Percentiles rank a stretch among this genome's conserved stretches.
Evolutionary conservation across 2,329 filamentous ascomycete species (phyloP).

Genomic region (Colletotrichum sp.): DNA sequence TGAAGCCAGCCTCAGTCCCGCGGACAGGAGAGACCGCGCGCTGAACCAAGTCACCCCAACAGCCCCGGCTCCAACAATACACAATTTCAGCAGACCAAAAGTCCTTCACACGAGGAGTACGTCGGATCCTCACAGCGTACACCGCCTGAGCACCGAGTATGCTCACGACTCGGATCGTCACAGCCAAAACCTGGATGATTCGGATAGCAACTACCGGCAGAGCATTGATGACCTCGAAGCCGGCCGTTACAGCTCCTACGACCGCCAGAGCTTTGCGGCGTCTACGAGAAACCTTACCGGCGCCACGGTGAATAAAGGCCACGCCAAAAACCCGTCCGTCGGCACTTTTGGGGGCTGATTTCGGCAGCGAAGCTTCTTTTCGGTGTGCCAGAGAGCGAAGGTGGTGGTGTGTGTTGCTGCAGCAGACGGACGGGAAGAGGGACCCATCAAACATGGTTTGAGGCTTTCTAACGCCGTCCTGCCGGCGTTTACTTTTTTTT

Average conservation of each 20-base stretch:
- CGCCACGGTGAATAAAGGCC: neutral
- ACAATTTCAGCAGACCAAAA: slow-evolving; percentile 13
- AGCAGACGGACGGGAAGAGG: neutral
- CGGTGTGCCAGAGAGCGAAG: neutral
- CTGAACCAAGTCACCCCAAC: neutral
- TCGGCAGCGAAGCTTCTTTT: neutral
- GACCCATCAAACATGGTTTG: neutral
- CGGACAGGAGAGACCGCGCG: slow-evolving; percentile 5
- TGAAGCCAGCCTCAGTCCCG: neutral
- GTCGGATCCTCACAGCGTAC: neutral
- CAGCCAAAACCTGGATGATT: slow-evolving; percentile 3
- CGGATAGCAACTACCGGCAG: neutral
- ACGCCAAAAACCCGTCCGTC: slow-evolving; percentile 2
- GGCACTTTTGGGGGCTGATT: slow-evolving; percentile 2
- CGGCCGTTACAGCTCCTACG: neutral
- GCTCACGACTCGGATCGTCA: neutral
- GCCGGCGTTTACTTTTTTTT: neutral
- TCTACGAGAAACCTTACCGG: neutral
- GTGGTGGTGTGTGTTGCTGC: neutral
- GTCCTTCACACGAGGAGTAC: neutral
- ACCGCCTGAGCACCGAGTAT: neutral
- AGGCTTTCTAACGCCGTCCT: neutral
- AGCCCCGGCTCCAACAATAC: neutral
- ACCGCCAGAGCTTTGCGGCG: neutral
- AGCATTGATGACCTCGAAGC: neutral